Evolutionary conservation across 202 grass and related monocot species (phyloP).

Genomic region (Carex sylvatica): DNA sequence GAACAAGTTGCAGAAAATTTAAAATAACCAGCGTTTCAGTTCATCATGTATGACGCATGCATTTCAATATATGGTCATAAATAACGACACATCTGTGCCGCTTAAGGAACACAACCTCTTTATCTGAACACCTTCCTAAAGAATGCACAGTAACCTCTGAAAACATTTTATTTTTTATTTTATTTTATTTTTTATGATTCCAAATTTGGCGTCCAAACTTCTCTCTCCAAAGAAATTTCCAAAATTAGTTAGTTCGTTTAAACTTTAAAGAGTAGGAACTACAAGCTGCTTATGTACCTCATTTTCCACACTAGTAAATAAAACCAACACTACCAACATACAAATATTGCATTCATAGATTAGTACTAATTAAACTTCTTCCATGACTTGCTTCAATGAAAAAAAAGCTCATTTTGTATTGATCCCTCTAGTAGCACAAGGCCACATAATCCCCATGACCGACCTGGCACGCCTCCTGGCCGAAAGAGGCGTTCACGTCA

Average conservation of each 20-base stretch:
- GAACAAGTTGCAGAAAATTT: conserved; percentile 8
- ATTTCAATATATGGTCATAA: not conserved
- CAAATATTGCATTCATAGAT: not conserved
- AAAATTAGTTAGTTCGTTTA: not conserved
- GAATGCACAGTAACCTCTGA: not conserved
- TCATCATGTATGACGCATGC: not conserved
- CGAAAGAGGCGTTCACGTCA: conserved; percentile 26
- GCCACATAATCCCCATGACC: conserved; percentile 50
- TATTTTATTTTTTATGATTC: not conserved
- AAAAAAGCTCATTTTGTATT: conserved; percentile 37
- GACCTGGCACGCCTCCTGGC: conserved; percentile 52
- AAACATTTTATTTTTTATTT: not conserved
- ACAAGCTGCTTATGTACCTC: not conserved
- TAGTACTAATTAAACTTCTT: not conserved
- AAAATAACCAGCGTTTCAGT: not conserved
- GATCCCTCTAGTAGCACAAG: conserved; percentile 45
- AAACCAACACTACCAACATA: not conserved
- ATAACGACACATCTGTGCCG: not conserved
- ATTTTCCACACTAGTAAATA: not conserved
- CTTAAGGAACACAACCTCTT: not conserved
- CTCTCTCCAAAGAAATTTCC: not conserved
- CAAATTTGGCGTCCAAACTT: conserved; percentile 7
- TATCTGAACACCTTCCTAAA: not conserved
- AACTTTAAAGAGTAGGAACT: not conserved
- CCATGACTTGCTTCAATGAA: conserved; percentile 16